Evolutionary conservation across 208 protist species (phyloP).

Genomic region (Entamoeba nuttalli): DNA sequence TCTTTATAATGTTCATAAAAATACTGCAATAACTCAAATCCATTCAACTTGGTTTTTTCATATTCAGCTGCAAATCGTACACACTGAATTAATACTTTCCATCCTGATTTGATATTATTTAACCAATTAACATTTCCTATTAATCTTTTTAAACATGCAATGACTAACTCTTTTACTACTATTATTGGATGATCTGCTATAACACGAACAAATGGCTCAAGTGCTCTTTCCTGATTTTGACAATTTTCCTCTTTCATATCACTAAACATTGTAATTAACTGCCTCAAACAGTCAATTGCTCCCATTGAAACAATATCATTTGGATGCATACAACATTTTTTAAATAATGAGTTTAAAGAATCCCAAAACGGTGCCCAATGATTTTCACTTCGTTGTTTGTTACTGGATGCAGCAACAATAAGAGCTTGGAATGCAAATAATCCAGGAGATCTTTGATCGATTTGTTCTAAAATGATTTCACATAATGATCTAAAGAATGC

Average conservation of each 20-base stretch:
- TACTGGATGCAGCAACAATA: background rate
- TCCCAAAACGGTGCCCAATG: background rate
- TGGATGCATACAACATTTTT: background rate
- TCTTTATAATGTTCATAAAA: background rate
- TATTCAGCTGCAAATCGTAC: background rate
- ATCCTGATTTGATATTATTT: background rate
- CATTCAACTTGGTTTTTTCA: background rate
- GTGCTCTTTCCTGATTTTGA: background rate
- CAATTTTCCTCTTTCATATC: background rate
- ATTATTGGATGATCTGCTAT: background rate
- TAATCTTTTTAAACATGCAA: background rate
- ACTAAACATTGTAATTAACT: background rate
- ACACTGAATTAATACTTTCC: background rate
- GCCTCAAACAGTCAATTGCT: background rate
- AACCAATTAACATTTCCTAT: background rate
- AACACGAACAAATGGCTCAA: background rate
- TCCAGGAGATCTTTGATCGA: background rate
- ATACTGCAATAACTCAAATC: background rate
- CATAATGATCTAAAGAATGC: background rate
- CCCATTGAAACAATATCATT: background rate
- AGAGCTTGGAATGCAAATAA: background rate
- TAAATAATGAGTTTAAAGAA: background rate
- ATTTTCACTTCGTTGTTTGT: background rate
- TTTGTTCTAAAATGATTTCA: background rate
- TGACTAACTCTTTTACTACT: background rate